Evolutionary conservation across 1,284 basidiomycete genomes (phyloP).

Genomic region (Rhizopogon parksii): DNA sequence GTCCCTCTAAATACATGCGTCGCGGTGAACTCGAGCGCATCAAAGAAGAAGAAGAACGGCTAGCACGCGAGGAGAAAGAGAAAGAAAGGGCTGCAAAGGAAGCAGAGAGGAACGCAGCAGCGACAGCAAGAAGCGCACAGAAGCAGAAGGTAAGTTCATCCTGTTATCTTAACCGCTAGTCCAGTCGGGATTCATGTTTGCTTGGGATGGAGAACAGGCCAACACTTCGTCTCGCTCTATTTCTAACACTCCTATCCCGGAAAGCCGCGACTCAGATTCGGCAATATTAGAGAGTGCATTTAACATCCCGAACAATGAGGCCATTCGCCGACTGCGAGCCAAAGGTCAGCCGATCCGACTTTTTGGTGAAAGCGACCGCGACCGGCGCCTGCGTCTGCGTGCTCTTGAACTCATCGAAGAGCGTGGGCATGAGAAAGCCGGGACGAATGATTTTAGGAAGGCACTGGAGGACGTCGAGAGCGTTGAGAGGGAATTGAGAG

Average conservation of each 20-base stretch:
- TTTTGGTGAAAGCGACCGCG: conserved; percentile 94
- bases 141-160: conserved; percentile 37
- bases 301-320: conserved; percentile 93
- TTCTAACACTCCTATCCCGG: conserved; percentile 36
- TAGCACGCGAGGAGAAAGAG: conserved; percentile 41
- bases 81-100: conserved; percentile 29
- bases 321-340: conserved; percentile 77
- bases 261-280: conserved; percentile 33
- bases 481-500: conserved; percentile 66
- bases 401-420: conserved; percentile 94
- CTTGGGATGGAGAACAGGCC: conserved; percentile 49
- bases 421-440: conserved; percentile 68
- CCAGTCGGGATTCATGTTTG: conserved; percentile 16
- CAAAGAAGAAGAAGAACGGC: conserved; percentile 57
- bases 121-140: conserved; percentile 7
- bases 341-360: conserved; percentile 94
- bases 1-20: conserved; percentile 80
- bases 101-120: conserved; percentile 24
- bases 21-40: conserved; percentile 75
- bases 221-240: conserved; percentile 28
- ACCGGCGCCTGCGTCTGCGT: conserved; percentile 81
- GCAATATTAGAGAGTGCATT: conserved; percentile 61
- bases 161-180: conserved; percentile 11
- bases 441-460: conserved; percentile 92
- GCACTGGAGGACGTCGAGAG: conserved; percentile 89